Conservation (phyloP, 2,329 filamentous ascomycete species). For the Trichoderma brevicompactum region DNA sequence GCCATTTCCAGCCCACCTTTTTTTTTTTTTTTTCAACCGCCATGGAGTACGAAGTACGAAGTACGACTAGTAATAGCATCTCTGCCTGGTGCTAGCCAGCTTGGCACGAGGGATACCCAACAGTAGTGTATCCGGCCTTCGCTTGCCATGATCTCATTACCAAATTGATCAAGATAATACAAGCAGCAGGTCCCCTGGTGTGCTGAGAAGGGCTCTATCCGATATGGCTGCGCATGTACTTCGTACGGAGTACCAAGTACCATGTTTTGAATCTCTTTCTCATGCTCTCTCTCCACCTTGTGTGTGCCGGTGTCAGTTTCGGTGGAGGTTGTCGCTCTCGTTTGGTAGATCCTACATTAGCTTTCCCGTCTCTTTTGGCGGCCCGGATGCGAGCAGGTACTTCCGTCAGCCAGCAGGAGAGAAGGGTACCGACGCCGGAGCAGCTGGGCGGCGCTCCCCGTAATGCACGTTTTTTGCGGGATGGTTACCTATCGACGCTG, state of each 20-base stretch:
- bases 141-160: neutral
- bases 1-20: too few relatives aligned
- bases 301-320: conserved; percentile 38
- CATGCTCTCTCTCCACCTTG: conserved; percentile 31
- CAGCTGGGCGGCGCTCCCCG: conserved; percentile 21
- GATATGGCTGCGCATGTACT: conserved; percentile 18
- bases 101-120: neutral
- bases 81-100: conserved; percentile 2
- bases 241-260: neutral
- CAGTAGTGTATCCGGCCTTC: neutral
- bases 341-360: conserved; percentile 41
- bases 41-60: conserved; percentile 11
- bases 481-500: conserved; percentile 11
- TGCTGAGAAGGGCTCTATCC: conserved; percentile 4
- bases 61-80: neutral
- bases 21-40: conserved; percentile 11
- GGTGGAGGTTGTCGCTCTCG: conserved; percentile 34
- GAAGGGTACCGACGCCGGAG: conserved; percentile 25
- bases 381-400: conserved; percentile 34
- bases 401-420: conserved; percentile 32
- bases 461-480: conserved; percentile 17
- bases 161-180: conserved; percentile 2
- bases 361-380: conserved; percentile 39
- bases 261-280: conserved; percentile 25
- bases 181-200: neutral